These are phyloP conservation scores for Fraxinus quadrangulata DNA, from an alignment of 257 asterid genomes.

Conservation along the genomic window DNA sequence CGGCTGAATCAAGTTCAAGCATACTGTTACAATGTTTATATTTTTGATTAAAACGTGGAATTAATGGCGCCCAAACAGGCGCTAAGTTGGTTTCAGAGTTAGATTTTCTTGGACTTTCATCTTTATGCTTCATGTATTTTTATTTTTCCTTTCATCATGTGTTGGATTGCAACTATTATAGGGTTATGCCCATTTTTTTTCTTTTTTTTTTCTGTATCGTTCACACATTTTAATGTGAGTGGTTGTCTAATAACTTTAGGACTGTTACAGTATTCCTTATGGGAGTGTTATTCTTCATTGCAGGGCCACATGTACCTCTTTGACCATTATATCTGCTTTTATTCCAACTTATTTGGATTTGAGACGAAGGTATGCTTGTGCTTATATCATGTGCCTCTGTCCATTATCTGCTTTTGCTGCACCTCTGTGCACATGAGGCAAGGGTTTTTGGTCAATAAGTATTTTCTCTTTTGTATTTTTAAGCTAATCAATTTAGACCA, in stretches of 20 bases:
- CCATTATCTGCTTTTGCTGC: neutral
- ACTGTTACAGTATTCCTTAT: constrained; percentile 10
- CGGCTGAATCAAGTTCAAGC: too few relatives aligned
- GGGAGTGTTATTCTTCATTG: constrained; percentile 34
- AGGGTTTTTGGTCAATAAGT: neutral
- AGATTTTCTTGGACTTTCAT: constrained; percentile 12
- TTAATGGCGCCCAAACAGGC: too few relatives aligned
- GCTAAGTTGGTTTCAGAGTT: neutral
- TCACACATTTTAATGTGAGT: constrained; percentile 10
- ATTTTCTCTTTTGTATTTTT: neutral
- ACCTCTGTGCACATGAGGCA: neutral
- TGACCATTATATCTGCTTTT: constrained; percentile 82
- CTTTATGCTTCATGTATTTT: constrained; percentile 17
- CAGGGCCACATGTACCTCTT: constrained; percentile 98
- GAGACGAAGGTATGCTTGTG: constrained; percentile 84
- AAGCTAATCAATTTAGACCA: neutral
- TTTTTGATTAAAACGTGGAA: too few relatives aligned
- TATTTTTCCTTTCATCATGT: constrained; percentile 18
- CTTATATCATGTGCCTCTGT: neutral
- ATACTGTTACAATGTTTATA: too few relatives aligned
- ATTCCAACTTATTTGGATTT: constrained; percentile 92
- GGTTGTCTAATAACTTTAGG: neutral
- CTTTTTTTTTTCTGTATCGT: constrained; percentile 7
- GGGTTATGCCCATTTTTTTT: constrained; percentile 1
- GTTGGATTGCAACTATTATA: constrained; percentile 1